Evolutionary conservation across 1,284 basidiomycete genomes (phyloP).

Genomic region (Caloboletus firmus): DNA sequence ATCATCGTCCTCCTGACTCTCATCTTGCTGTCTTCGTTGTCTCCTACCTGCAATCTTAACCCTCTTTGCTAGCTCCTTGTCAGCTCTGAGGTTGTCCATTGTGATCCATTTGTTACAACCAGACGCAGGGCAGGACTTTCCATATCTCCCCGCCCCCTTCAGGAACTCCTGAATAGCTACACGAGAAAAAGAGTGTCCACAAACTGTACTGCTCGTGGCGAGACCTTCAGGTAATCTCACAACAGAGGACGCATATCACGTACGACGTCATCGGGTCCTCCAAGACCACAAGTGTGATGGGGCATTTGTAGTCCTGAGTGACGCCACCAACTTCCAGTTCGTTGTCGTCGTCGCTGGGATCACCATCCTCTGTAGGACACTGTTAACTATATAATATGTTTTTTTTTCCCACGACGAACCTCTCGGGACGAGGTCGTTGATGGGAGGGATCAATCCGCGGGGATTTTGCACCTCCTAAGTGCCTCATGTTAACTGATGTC

Average conservation of each 20-base stretch:
- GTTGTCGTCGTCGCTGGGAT: constrained; percentile 75
- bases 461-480: constrained; percentile 67
- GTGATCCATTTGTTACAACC: constrained; percentile 64
- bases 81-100: constrained; percentile 48
- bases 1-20: constrained; percentile 59
- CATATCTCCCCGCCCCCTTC: constrained; percentile 29
- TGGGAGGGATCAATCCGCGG: constrained; percentile 69
- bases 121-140: constrained; percentile 62
- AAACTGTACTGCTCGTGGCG: constrained; percentile 48
- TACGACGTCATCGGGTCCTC: constrained; percentile 76
- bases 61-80: constrained; percentile 61
- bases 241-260: constrained; percentile 28
- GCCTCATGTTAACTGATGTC: constrained; percentile 4
- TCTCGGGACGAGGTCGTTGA: constrained; percentile 68
- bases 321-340: constrained; percentile 81
- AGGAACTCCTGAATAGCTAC: constrained; percentile 61
- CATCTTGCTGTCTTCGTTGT: constrained; percentile 47
- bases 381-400: background rate
- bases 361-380: constrained; percentile 58
- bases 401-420: constrained; percentile 43
- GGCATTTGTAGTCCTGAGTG: constrained; percentile 80
- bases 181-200: constrained; percentile 72
- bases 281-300: constrained; percentile 65
- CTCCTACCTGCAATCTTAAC: constrained; percentile 56
- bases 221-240: constrained; percentile 9